Base-by-base conservation (phyloP, 1,139 yeast species). In the Blastobotrys persicus region DNA sequence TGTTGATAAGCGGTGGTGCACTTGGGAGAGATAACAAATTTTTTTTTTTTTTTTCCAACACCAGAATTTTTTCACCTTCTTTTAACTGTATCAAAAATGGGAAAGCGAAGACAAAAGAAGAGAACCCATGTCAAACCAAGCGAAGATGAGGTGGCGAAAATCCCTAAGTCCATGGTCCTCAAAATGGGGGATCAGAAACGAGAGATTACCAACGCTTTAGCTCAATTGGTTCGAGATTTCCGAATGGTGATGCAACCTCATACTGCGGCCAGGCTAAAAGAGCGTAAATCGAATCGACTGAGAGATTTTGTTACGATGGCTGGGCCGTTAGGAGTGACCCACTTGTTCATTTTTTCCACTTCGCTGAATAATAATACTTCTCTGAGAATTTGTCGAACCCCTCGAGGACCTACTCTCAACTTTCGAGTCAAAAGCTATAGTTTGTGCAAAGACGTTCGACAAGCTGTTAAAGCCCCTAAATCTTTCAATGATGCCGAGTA, bases 231-330 rank as follows among this genome's bases (percentile, higher is more conserved):
- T 16, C 77, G 78, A 55, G 99, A 92, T 67, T 83, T 91, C 68
- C 79, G 99, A 65, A 80, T 79, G 56, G 81, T 88, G 55, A 89
- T 92, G 97, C 94, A 88, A 65, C 99, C 99, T 23, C 95, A 92
- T 62, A 92, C 99, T 3, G 97, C 98, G 14, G 81, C 88, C 60
- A 85, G 82, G 59, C 77, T 94, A 55, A 77, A 84, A 58, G 98
- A 94, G 69, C 76, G 98, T 47, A 88, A 88, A 67, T 76, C 88
- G 42, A 94, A 94, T 67, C 85, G 83, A 63, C 75, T 92, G 57
- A 86, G 85, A 67, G 98, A 92, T 69, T 92, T 87, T 61, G 79
- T 91, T 16, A 96, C 89, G 18, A 91, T 92, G 97, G 89, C 97
- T 34, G 98, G 98, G 3, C 98, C 98, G 6, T 74, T 92, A 47